These are phyloP conservation scores for Pochonia chlamydosporia DNA, from an alignment of 2,329 filamentous ascomycete species.

Conservation along the genomic window DNA sequence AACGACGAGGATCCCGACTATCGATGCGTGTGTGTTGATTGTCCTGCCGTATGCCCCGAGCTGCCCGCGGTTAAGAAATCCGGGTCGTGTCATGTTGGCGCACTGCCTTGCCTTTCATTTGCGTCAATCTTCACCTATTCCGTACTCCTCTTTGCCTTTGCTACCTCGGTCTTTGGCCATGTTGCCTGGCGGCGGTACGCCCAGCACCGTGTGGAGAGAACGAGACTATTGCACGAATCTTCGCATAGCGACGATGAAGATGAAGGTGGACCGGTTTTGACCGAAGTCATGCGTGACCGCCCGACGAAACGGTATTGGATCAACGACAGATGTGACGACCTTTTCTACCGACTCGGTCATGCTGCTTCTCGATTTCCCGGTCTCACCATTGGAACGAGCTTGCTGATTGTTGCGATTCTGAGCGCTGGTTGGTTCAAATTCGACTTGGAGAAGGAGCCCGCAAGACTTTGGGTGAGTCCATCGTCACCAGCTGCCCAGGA, in stretches of 20 bases:
- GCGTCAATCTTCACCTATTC: conserved; percentile 84
- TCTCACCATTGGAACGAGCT: conserved; percentile 70
- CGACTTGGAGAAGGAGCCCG: conserved; percentile 83
- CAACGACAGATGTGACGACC: conserved; percentile 74
- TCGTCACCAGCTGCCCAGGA: conserved; percentile 85
- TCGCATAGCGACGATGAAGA: conserved; percentile 88
- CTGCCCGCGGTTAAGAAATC: conserved; percentile 68
- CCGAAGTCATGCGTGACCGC: conserved; percentile 69
- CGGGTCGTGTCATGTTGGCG: conserved; percentile 73
- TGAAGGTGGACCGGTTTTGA: conserved; percentile 72
- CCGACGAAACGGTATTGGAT: conserved; percentile 75
- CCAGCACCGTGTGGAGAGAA: conserved; percentile 69
- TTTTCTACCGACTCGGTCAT: conserved; percentile 77
- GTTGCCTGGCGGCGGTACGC: conserved; percentile 69
- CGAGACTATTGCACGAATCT: conserved; percentile 82
- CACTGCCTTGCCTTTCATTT: conserved; percentile 90
- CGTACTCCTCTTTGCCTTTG: conserved; percentile 62
- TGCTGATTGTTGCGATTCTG: conserved; percentile 71
- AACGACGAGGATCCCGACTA: conserved; percentile 83
- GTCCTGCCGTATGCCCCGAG: conserved; percentile 75
- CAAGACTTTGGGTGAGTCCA: conserved; percentile 93
- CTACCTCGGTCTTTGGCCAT: conserved; percentile 64
- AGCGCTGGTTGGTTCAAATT: conserved; percentile 88
- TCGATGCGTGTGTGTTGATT: conserved; percentile 91
- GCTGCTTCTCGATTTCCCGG: conserved; percentile 76